Evolutionary conservation across 257 asterid species (phyloP), one percentile per base, ranked within the genome.

Genomic region (Henckelia pumila): DNA sequence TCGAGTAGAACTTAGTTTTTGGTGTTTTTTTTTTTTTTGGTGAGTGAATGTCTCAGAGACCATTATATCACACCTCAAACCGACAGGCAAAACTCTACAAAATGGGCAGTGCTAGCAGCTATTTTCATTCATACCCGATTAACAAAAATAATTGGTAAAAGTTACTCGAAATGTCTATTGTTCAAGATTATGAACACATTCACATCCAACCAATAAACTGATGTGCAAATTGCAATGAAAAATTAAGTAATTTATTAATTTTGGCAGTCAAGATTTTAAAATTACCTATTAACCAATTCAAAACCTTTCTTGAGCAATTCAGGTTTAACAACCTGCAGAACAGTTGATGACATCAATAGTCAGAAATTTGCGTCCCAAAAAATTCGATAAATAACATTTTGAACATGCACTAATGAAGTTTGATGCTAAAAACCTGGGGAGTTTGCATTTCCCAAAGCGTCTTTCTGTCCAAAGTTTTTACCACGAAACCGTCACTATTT

Each of bases 391-490:
- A 67, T 66, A 50, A 16, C 56, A 47, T 70, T 33, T 61, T 58
- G 26, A 40, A 71, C 59, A 63, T 59, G 35, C 40, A 40, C 23
- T 3, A 66, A 49, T 3, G n/a, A 65, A 62, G 61, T 56, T 21
- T 61, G 19, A 32, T 66, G 61, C 62, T 50, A 47, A 14, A n/a
- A 68, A 93, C 99, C 97, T 93, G 99, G 23, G 99, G 99, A 23
- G 99, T 93, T 73, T 93, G 99, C 97, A 93, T 93, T 80, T 93
- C 99, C 99, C 99, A 93, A 25, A 90, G 89, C 0, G 95, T 90
- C 80, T 87, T 88, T 73, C 99, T 79, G 82, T 93, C 95, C 62
- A 93, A 82, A 64, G 99, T 93, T 74, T 70, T 88, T 52, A 88
- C 92, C 66, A 93, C 99, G 59, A 86, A 93, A 14, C 86, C 87